phyloP scores from a whole-genome alignment of 1,284 basidiomycete genomes.

The Mycosarcoma mackinlayi region DNA sequence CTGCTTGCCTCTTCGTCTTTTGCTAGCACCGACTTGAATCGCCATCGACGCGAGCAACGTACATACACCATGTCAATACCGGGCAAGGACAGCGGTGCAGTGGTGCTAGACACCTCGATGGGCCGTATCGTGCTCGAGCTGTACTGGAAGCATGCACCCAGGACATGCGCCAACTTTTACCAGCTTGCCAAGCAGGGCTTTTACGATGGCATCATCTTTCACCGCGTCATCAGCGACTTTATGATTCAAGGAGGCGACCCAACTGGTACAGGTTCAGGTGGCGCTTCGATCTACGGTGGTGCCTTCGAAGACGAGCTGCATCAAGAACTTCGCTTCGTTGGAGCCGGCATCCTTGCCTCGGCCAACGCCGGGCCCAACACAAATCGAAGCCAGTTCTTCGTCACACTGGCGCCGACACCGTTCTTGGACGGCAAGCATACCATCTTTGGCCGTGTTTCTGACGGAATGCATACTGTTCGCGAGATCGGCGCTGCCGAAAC shows the following conservation, averaged over 20 bases:
- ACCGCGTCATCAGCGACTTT: conserved; percentile 97
- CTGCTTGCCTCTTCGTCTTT: background rate
- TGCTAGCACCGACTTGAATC: background rate
- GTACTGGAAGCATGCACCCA: conserved; percentile 63
- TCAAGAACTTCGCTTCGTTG: conserved; percentile 83
- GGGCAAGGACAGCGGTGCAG: conserved; percentile 41
- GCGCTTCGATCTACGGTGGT: conserved; percentile 70
- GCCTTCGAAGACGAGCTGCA: conserved; percentile 95
- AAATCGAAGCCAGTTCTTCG: conserved; percentile 97
- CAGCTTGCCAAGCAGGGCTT: conserved; percentile 63
- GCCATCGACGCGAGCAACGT: background rate
- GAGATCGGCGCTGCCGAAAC: conserved; percentile 47
- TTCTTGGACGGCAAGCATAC: conserved; percentile 80
- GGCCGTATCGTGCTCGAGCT: conserved; percentile 61
- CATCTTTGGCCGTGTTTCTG: conserved; percentile 73
- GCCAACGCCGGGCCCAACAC: conserved; percentile 94
- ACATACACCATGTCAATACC: conserved; percentile 30
- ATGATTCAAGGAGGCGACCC: conserved; percentile 99
- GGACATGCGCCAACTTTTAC: conserved; percentile 62
- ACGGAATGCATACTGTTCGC: conserved; percentile 72
- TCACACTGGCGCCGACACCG: conserved; percentile 93
- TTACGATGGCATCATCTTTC: conserved; percentile 79
- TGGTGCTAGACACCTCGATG: conserved; percentile 62
- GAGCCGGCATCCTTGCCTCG: conserved; percentile 96
- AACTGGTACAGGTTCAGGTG: conserved; percentile 95